Percentiles rank a stretch among this genome's conserved stretches.
Evolutionary conservation across 208 protist species (phyloP).

Genomic region (Crithidia thermophila): DNA sequence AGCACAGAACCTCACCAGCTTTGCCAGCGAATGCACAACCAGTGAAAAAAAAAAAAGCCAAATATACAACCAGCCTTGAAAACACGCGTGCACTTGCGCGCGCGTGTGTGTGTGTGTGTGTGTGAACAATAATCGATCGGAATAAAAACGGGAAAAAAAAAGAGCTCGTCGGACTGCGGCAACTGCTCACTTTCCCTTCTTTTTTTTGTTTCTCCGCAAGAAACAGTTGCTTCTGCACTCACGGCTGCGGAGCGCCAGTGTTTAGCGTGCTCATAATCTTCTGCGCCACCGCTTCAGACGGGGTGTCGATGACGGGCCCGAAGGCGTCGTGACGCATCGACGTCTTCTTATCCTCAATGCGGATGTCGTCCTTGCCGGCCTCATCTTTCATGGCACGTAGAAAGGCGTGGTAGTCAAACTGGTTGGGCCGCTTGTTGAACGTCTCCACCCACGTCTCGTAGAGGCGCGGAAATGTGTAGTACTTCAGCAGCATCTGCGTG

Average conservation of each 20-base stretch:
- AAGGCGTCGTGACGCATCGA: conserved; percentile 68
- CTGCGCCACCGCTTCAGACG: conserved; percentile 69
- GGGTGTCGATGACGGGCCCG: conserved; percentile 86
- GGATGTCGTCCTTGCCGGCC: conserved; percentile 81
- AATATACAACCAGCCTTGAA: not conserved
- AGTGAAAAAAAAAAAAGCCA: not conserved
- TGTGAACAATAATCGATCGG: not conserved
- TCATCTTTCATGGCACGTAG: conserved; percentile 93
- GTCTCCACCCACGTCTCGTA: conserved; percentile 91
- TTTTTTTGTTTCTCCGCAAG: not conserved
- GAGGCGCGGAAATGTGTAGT: conserved; percentile 85
- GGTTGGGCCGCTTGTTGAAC: conserved; percentile 85
- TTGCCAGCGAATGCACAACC: not conserved
- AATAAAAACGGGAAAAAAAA: not conserved
- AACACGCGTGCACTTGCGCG: not conserved
- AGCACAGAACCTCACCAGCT: not conserved
- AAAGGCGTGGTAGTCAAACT: conserved; percentile 91
- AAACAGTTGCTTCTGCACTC: too few relatives aligned
- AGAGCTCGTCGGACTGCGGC: too few relatives aligned
- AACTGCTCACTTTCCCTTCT: conserved; percentile 10
- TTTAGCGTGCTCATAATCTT: conserved; percentile 70
- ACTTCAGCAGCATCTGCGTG: conserved; percentile 91
- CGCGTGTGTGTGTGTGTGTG: not conserved
- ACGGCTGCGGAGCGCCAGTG: conserved; percentile 31
- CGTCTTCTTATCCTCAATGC: conserved; percentile 89